phyloP scores from a whole-genome alignment of 139 green algal genomes.

The Chlamydomonas schloesseri region DNA sequence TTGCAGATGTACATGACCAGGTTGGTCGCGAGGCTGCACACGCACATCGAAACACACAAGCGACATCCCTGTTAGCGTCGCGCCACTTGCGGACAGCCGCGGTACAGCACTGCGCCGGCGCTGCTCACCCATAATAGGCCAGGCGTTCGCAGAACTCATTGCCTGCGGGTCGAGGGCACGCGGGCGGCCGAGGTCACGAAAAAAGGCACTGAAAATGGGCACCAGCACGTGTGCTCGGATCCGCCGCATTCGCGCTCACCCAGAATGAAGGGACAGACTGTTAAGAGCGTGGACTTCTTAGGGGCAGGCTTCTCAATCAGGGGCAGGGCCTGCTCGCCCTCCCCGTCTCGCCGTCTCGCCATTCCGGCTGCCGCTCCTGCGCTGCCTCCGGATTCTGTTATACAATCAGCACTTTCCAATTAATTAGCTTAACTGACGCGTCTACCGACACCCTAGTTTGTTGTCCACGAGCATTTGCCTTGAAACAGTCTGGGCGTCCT shows the following conservation, averaged over 20 bases:
- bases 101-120: background rate
- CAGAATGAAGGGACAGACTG: conserved; percentile 92
- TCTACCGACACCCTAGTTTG: too few relatives aligned
- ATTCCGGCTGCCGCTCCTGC: too few relatives aligned
- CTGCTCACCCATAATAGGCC: conserved; percentile 85
- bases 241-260: conserved; percentile 43
- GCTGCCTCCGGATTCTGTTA: too few relatives aligned
- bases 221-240: background rate
- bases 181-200: background rate
- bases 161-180: conserved; percentile 50
- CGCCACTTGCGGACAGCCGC: background rate
- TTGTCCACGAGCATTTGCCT: too few relatives aligned
- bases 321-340: too few relatives aligned
- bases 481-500: too few relatives aligned
- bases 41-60: background rate
- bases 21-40: conserved; percentile 85
- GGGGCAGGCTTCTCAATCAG: background rate
- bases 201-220: background rate
- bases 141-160: conserved; percentile 96
- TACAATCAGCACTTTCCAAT: too few relatives aligned
- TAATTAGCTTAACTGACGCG: too few relatives aligned
- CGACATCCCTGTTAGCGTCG: background rate
- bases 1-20: conserved; percentile 91
- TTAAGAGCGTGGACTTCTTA: conserved; percentile 76
- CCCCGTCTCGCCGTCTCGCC: too few relatives aligned